Evolutionary conservation across 2,329 filamentous ascomycete species (phyloP), one percentile per base, ranked within the genome.

Genomic region (Clonostachys solani): DNA sequence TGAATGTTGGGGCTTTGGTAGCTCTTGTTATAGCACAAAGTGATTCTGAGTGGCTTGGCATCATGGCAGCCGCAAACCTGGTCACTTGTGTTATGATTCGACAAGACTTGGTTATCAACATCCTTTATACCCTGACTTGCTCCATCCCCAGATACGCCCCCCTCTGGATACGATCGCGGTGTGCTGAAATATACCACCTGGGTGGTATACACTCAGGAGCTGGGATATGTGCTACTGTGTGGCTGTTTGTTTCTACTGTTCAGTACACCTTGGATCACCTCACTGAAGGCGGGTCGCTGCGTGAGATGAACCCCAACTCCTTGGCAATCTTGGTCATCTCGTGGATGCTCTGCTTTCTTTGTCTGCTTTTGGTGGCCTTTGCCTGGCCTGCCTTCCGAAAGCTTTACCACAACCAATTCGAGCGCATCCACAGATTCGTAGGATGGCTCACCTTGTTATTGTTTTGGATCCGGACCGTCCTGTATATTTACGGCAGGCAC

Each of bases 381-480:
- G 83, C 87, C 3, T 77, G 84, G 60, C 87, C 87, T 4, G 60
- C 63, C 10, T 72, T 90, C 54, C 81, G 87, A 18, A 71, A 74
- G 54, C 75, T 71, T 42, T 72, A 75, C 51, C 87, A 91, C 67
- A 78, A 91, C 63, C 63, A 75, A 48, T 91, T 89, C 59, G 87
- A 91, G 66, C 66, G 79, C 43, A 77, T 78, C 42, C 87, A 91
- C 64, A 83, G 87, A 43, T 90, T 87, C 61, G 77, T 77, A 6
- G 87, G 86, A n/a, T 91, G 87, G 87, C 71, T 75, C 12, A 72
- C 80, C 10, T 69, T 90, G 6, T 71, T 66, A 2, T 65, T 89
- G 33, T 84, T 91, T 59, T 86, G 87, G 78, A 73, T 62, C 1
- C 78, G 86, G 49, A 73, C 78, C 9, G 59, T 87, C 40, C 65